phyloP scores from a whole-genome alignment of 23 red algal genomes.

The Porphyridium purpureum region DNA sequence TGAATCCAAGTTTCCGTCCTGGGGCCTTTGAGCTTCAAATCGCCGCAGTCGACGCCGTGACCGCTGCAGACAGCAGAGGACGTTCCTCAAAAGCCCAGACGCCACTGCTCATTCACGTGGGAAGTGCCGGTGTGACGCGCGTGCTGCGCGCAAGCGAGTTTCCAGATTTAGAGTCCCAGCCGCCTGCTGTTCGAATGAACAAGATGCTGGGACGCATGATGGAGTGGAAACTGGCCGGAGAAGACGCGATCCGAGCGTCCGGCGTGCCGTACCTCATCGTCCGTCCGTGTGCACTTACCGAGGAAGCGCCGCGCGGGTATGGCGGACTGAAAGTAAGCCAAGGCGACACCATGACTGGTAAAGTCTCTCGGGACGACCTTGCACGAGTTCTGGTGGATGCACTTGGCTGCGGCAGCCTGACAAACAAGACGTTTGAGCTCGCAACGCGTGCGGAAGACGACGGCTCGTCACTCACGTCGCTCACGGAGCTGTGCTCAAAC shows the following conservation, averaged over 20 bases:
- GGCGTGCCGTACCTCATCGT: constrained; percentile 57
- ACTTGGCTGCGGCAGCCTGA: constrained; percentile 1
- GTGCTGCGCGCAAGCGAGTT: constrained; percentile 47
- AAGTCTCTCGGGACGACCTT: constrained; percentile 63
- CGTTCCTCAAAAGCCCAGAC: neutral
- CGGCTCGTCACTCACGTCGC: neutral
- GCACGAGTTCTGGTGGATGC: constrained; percentile 33
- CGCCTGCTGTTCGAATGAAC: constrained; percentile 58
- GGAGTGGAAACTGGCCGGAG: constrained; percentile 84
- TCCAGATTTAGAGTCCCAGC: constrained; percentile 11
- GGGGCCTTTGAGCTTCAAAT: constrained; percentile 51
- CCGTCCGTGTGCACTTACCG: constrained; percentile 70
- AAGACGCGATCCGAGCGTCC: constrained; percentile 46
- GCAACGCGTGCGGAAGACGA: constrained; percentile 3
- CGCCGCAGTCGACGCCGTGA: constrained; percentile 25
- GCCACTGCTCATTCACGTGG: constrained; percentile 46
- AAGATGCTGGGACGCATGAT: constrained; percentile 50
- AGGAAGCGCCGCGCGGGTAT: constrained; percentile 28
- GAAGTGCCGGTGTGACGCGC: constrained; percentile 54
- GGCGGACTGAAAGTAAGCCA: constrained; percentile 38
- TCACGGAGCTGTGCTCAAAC: no score
- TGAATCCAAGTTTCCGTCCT: constrained; percentile 60
- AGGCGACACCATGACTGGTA: constrained; percentile 61
- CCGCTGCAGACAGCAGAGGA: constrained; percentile 1
- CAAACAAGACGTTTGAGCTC: no score